phyloP scores from a whole-genome alignment of 2,329 filamentous ascomycete genomes.

The Xylaria sp. region DNA sequence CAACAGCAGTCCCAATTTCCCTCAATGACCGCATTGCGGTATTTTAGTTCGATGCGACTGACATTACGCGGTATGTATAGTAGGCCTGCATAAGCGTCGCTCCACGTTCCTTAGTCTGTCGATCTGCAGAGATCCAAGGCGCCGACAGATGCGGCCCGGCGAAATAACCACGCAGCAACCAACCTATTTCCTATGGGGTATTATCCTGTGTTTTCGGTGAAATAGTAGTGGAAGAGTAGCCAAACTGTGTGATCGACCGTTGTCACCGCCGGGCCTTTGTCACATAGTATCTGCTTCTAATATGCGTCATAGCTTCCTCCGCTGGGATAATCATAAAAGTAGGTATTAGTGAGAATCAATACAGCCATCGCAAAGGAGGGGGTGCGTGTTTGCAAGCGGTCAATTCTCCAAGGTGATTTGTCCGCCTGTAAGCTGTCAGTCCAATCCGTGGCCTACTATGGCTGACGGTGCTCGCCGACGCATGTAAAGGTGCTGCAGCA shows the following conservation, averaged over 20 bases:
- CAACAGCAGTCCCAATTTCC: neutral
- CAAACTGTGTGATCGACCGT: neutral
- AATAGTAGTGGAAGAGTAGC: neutral
- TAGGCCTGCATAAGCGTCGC: conserved; percentile 24
- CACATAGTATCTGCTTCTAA: neutral
- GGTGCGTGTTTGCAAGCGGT: neutral
- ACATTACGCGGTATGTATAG: conserved; percentile 3
- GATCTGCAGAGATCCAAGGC: conserved; percentile 13
- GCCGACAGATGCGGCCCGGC: conserved; percentile 2
- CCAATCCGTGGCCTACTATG: no score
- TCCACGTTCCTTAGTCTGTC: conserved; percentile 7
- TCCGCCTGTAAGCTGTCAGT: neutral
- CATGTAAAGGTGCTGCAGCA: conserved; percentile 3
- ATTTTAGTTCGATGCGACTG: conserved; percentile 18
- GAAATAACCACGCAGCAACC: conserved; percentile 3
- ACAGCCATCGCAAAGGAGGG: neutral
- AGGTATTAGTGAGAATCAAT: neutral
- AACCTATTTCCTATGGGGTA: neutral
- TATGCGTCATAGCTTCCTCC: neutral
- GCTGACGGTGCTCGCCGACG: neutral
- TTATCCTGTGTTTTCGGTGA: neutral
- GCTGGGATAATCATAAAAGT: neutral
- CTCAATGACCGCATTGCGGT: conserved; percentile 18
- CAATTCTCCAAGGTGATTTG: conserved; percentile 15
- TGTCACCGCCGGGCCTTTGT: neutral